Conservation (phyloP, 1,284 basidiomycete species). For the Irpex lacteus region DNA sequence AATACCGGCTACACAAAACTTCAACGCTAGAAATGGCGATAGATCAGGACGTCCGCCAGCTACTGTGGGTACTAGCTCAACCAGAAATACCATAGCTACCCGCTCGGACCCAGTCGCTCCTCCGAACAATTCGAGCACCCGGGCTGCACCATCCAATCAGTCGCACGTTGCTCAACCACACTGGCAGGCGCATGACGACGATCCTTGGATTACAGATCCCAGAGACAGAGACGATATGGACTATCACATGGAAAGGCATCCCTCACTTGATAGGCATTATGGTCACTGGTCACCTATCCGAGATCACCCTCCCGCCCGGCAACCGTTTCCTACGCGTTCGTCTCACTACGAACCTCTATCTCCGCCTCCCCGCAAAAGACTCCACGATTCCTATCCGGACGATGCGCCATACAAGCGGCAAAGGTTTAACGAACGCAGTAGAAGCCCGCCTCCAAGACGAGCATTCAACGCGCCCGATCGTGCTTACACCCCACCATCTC, state of each 20-base stretch:
- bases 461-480: neutral
- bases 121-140: neutral
- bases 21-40: neutral
- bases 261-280: neutral
- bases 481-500: neutral
- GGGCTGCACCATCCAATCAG: neutral
- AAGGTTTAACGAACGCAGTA: neutral
- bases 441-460: neutral
- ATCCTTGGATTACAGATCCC: neutral
- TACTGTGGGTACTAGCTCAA: neutral
- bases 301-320: neutral
- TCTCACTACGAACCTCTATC: neutral
- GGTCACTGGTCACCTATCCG: constrained; percentile 16
- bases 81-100: neutral
- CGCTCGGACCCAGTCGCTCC: neutral
- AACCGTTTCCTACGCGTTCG: neutral
- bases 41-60: neutral
- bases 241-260: neutral
- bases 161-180: neutral
- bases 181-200: neutral
- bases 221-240: neutral
- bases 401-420: neutral
- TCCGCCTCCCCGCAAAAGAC: neutral
- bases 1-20: neutral
- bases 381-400: neutral